Base-by-base conservation (phyloP, 352 stramenopile genomes). In the Globisporangium lucens region DNA sequence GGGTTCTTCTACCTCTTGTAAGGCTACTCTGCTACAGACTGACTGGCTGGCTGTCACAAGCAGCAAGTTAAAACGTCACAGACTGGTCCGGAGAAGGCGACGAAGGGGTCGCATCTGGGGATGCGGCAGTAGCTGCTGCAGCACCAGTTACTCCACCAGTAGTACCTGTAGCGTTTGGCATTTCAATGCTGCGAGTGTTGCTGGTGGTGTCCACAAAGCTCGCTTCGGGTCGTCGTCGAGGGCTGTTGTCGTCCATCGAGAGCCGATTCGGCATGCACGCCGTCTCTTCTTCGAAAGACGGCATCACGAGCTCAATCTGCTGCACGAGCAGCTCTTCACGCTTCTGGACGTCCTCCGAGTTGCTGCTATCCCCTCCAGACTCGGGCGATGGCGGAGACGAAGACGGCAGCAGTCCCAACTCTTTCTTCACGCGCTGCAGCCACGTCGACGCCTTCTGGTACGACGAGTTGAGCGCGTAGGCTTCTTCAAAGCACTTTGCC, bases 371-470 rank as follows among this genome's bases (percentile, higher is more conserved):
- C 4, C 41, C 33, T 35, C 24, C 22, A 12, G 35, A 43, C 20
- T 27, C 33, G n/a, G 17, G 24, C 2, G 56, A 56, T 13, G 17
- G 27, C 8, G 53, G 53, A 9, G 53, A 59, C 29, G 53, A 51
- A 22, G 43, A 38, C 7, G 53, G 53, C 13, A 64, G 1, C 46
- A 68, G 4, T 8, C 61, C 71, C 12, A 89, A 62, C 63, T 95
- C 85, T 43, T 89, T 86, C 33, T 76, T 75, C 33, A 95, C 85
- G 29, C 86, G 84, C 67, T 92, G 78, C n/a, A 94, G 76, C 87
- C 87, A 95, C 46, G 86, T 93, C 1, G 78, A 71, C 13, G 85
- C 86, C 61, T 95, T 95, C 46, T 91, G 79, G 43, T 94, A 94
- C 6, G 78, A 90, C 55, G 67, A 59, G 65, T 94, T 93, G 12